A percentile compares a stretch with the other conserved stretches of the same genome.
Evolutionary conservation across 2,329 filamentous ascomycete species (phyloP).

Genomic region (Daldinia sp.): DNA sequence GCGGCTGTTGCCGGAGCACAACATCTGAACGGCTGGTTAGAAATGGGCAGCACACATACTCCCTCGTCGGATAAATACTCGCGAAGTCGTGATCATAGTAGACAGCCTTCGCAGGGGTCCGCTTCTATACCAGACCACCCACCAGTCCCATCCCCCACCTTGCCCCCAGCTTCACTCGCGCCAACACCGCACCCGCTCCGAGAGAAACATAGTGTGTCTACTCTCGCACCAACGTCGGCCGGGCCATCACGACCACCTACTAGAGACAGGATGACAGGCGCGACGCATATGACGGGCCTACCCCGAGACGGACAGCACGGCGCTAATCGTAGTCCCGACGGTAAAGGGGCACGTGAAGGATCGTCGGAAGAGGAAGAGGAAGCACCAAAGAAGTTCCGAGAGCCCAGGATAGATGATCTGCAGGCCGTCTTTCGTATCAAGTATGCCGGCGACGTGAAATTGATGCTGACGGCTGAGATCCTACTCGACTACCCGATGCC

Average conservation of each 20-base stretch:
- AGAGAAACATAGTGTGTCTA: conserved; percentile 70
- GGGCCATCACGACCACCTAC: conserved; percentile 66
- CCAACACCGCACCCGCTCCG: conserved; percentile 57
- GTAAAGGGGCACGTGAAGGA: conserved; percentile 23
- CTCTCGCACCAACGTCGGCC: conserved; percentile 63
- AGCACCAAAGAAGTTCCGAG: conserved; percentile 65
- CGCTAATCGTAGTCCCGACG: conserved; percentile 28
- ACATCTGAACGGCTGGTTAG: conserved; percentile 61
- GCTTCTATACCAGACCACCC: conserved; percentile 55
- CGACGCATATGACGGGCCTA: conserved; percentile 25
- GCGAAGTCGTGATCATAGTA: conserved; percentile 46
- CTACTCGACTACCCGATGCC: conserved; percentile 98
- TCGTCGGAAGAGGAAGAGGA: conserved; percentile 37
- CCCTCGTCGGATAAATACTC: conserved; percentile 12
- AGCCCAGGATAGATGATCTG: conserved; percentile 83
- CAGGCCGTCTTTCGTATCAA: conserved; percentile 92
- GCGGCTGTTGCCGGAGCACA: conserved; percentile 80
- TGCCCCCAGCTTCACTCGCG: conserved; percentile 32
- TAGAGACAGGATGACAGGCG: conserved; percentile 52
- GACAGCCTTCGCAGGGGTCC: conserved; percentile 58
- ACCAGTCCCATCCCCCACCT: conserved; percentile 21
- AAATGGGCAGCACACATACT: conserved; percentile 36
- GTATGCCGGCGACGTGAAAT: conserved; percentile 85
- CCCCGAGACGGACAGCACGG: conserved; percentile 32
- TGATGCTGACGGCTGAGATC: conserved; percentile 93